These are phyloP conservation scores for Linaria vulgaris DNA, from an alignment of 257 asterid species.

Conservation along the genomic window DNA sequence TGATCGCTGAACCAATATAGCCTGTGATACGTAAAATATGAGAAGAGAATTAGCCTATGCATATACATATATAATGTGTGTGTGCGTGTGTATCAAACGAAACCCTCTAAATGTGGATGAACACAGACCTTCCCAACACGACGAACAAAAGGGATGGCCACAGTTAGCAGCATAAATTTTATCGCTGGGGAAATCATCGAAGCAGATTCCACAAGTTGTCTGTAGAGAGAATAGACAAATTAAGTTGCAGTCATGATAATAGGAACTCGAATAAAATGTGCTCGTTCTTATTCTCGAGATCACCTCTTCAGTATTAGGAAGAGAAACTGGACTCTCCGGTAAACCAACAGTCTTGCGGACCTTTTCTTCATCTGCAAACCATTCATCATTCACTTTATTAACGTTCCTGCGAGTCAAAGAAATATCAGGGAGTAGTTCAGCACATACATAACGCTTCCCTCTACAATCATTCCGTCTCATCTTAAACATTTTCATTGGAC, in stretches of 20 bases:
- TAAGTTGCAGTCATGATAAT: slow-evolving; percentile 23
- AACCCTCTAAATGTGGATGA: no score
- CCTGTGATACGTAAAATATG: slow-evolving; percentile 44
- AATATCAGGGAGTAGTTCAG: slow-evolving; percentile 31
- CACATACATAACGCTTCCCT: slow-evolving; percentile 15
- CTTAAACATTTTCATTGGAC: slow-evolving; percentile 9
- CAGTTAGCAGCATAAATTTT: slow-evolving; percentile 74
- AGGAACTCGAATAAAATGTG: slow-evolving; percentile 10
- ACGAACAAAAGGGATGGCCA: slow-evolving; percentile 82
- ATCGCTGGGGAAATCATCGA: slow-evolving; percentile 56
- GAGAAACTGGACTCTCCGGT: slow-evolving; percentile 52
- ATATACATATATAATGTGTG: no score
- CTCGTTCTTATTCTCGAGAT: slow-evolving; percentile 21
- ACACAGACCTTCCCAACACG: slow-evolving; percentile 81
- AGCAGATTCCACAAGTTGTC: slow-evolving; percentile 98
- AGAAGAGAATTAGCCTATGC: slow-evolving; percentile 25
- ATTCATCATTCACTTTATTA: slow-evolving; percentile 85
- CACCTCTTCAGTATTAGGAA: slow-evolving; percentile 63
- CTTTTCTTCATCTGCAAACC: slow-evolving; percentile 86
- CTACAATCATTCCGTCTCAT: slow-evolving; percentile 19
- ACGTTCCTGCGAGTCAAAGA: slow-evolving; percentile 71
- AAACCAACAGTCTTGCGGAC: slow-evolving; percentile 79
- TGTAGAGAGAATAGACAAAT: slow-evolving; percentile 35
- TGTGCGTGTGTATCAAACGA: no score
- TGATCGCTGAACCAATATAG: slow-evolving; percentile 64